Base-by-base conservation (phyloP, 2,329 filamentous ascomycete species). In the Penicillium nordicum region DNA sequence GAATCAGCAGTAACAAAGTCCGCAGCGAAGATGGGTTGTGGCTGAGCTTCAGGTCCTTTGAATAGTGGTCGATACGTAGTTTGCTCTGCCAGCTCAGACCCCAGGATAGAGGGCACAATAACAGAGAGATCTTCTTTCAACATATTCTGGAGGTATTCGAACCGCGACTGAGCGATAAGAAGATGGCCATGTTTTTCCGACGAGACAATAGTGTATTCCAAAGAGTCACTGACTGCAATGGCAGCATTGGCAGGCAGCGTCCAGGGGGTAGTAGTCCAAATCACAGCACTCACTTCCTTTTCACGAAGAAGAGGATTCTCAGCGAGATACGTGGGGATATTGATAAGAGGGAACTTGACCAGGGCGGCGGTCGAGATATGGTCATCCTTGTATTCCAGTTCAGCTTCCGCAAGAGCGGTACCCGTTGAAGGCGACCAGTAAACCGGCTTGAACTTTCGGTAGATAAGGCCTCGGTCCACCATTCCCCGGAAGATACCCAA, bases 201-300 rank as follows among this genome's bases (percentile, higher is more conserved):
- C 53, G 80, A 77, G 37, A 95, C 77, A 21, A 96, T 74, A 4
- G 80, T 80, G 71, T 97, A 99, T 42, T 85, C 78, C 58, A 97
- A 76, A 38, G 89, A 85, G 7, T 83, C 78, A 65, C 91, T 86
- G 36, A 97, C 82, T 2, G 91, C 92, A 70, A 99, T 92, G 0
- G 90, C 92, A 69, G 85, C 86, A 71, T 99, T 99, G 2, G 93
- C 92, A 0, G 94, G 93, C 5, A 99, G 79, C 0, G 94, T 99
- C 94, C 94, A 99, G 0, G 94, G 94, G 0, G 94, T 99, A 0
- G 94, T 99, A 2, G 94, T 99, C 94, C 94, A 99, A 50, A 97
- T 90, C n/a, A 94, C 82, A n/a, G 89, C 90, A 70, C 82, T 88
- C 11, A 97, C 69, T 5, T 79, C 76, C 4, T 80, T 79, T 6